Evolutionary conservation across 1,284 basidiomycete genomes (phyloP).

Genomic region (Meira nashicola): DNA sequence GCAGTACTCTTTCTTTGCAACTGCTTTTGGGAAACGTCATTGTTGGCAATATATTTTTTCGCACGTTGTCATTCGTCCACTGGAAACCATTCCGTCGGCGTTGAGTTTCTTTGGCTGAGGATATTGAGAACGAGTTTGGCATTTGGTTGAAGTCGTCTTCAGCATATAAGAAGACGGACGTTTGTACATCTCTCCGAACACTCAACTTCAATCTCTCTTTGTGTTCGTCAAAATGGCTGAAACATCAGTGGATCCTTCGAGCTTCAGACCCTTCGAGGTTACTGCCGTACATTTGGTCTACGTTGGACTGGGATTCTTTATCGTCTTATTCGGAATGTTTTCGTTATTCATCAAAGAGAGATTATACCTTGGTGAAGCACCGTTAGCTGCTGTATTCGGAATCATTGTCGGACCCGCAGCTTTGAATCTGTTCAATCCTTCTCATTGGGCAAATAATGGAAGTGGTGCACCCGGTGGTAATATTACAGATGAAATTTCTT

Average conservation of each 20-base stretch:
- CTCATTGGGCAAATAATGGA: constrained; percentile 66
- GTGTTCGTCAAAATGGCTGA: too few species aligned
- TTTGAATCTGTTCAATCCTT: constrained; percentile 78
- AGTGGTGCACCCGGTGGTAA: constrained; percentile 60
- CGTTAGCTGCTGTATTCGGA: constrained; percentile 88
- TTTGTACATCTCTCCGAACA: too few species aligned
- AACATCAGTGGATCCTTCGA: constrained; percentile 10
- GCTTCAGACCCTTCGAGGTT: constrained; percentile 48
- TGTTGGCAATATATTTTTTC: too few species aligned
- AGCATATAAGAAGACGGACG: too few species aligned
- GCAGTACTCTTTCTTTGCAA: too few species aligned
- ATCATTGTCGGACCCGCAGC: constrained; percentile 82
- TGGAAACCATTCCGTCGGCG: too few species aligned
- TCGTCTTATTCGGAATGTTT: constrained; percentile 75
- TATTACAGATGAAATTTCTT: constrained; percentile 61
- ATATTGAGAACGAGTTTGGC: too few species aligned
- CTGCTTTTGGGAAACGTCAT: too few species aligned
- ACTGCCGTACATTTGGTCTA: constrained; percentile 48
- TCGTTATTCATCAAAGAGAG: constrained; percentile 86
- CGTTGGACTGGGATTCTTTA: constrained; percentile 47
- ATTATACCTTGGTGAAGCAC: constrained; percentile 93
- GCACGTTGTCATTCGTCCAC: too few species aligned
- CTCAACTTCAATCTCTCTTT: too few species aligned
- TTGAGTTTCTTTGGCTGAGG: too few species aligned
- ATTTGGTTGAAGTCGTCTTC: too few species aligned